Evolutionary conservation across 2,329 filamentous ascomycete species (phyloP), one percentile per base, ranked within the genome.

Genomic region (Pseudocercospora macadamiae): DNA sequence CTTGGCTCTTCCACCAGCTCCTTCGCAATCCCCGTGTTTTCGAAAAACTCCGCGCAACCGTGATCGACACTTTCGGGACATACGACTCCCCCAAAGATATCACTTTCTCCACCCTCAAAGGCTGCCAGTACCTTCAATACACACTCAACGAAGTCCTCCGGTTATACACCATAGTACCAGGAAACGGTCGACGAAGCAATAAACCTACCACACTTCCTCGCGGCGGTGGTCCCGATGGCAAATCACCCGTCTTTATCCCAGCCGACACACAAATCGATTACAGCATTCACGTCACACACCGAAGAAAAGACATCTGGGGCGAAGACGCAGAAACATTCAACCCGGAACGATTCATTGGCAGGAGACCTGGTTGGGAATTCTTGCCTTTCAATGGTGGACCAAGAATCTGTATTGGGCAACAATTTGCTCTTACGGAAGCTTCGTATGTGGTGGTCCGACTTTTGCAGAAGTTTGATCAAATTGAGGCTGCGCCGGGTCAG

Each of bases 361-460:
- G 64, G 54, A 63, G 54, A 42, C 57, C 65, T 1, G 69, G 69
- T 0, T 74, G 73, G 73, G 68, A 74, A 19, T 76, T 68, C 51
- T 44, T 75, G 32, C 72, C 72, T 0, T 74, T 74, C 61, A 72
- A 60, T 39, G 61, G 54, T 16, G 69, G 92, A 0, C 90, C 91
- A 2, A 80, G 92, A 54, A 90, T 89, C 70, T 96, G 93, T 72
- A 96, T 96, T 65, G 93, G 93, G 0, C 83, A 87, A 74, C 81
- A 82, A 3, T 96, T 96, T 76, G 90, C 93, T 1, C 60, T 75
- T 9, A 74, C 71, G 0, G 71, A 74, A 49, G 67, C 69, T 21
- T 64, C 63, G 18, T 73, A 72, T 64, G 66, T 71, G 4, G 61
- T 67, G 21, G 70, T 68, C 44, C 55, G 68, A 30, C 30, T 74